Conservation (phyloP, 441 rosid genomes). For the Euphorbia celastroides region DNA sequence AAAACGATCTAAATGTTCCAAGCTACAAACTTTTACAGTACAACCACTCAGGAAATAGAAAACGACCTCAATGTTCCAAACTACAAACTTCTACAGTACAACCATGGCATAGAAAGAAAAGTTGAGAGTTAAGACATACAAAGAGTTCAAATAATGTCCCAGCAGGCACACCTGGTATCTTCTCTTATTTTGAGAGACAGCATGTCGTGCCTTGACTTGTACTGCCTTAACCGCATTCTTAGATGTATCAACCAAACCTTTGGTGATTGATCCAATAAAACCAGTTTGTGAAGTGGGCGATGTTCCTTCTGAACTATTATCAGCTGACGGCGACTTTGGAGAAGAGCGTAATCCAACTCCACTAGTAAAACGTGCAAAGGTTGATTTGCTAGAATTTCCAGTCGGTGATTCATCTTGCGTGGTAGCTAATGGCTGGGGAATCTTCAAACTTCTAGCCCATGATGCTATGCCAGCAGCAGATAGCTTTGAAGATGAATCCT, state of each 20-base stretch:
- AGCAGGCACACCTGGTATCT: constrained; percentile 71
- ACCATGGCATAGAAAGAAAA: neutral
- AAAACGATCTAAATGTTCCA: neutral
- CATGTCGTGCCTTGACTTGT: constrained; percentile 96
- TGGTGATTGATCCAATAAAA: constrained; percentile 72
- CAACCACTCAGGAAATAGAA: neutral
- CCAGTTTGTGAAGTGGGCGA: constrained; percentile 53
- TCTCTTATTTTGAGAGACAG: constrained; percentile 94
- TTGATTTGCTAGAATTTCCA: constrained; percentile 54
- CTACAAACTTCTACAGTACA: neutral
- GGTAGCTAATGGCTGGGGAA: constrained; percentile 66
- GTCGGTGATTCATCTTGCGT: constrained; percentile 45
- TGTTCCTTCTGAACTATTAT: constrained; percentile 45
- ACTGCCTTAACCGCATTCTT: constrained; percentile 97
- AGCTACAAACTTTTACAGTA: neutral
- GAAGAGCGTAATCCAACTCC: constrained; percentile 74
- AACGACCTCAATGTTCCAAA: neutral
- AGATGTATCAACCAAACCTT: constrained; percentile 88
- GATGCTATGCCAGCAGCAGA: constrained; percentile 66
- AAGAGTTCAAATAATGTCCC: neutral
- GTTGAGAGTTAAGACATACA: neutral
- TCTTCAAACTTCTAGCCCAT: constrained; percentile 88
- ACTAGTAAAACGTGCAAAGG: constrained; percentile 79
- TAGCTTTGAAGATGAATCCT: constrained; percentile 51
- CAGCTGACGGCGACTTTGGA: constrained; percentile 58